phyloP scores from a whole-genome alignment of 2,329 filamentous ascomycete species.

The Alternaria sp. region DNA sequence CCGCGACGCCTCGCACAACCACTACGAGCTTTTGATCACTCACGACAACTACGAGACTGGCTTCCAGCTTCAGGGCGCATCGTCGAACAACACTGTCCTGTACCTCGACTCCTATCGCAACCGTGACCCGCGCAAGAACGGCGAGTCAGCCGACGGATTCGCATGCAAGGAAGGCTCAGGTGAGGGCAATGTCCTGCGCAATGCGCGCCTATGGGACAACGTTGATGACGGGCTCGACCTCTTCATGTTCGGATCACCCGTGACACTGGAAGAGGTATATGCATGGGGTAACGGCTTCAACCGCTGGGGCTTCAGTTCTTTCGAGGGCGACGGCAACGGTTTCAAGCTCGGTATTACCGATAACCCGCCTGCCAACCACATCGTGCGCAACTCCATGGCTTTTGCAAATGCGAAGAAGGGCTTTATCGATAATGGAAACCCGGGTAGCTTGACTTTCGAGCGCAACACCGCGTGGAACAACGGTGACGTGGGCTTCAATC shows the following conservation, averaged over 20 bases:
- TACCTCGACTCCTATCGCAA: slow-evolving; percentile 38
- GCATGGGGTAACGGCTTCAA: slow-evolving; percentile 60
- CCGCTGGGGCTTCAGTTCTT: slow-evolving; percentile 55
- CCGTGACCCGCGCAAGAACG: slow-evolving; percentile 59
- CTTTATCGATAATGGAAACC: slow-evolving; percentile 59
- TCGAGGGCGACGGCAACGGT: slow-evolving; percentile 59
- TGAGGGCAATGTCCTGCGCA: slow-evolving; percentile 57
- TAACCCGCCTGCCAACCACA: slow-evolving; percentile 53
- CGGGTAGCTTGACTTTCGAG: slow-evolving; percentile 52
- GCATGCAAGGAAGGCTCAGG: slow-evolving; percentile 59
- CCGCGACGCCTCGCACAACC: slow-evolving; percentile 48
- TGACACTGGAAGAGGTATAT: slow-evolving; percentile 57
- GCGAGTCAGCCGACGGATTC: slow-evolving; percentile 62
- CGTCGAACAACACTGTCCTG: slow-evolving; percentile 33
- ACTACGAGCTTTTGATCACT: slow-evolving; percentile 49
- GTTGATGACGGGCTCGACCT: slow-evolving; percentile 61
- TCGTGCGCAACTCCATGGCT: slow-evolving; percentile 57
- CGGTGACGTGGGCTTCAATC: slow-evolving; percentile 53
- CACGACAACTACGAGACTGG: slow-evolving; percentile 54
- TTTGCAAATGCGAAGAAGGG: slow-evolving; percentile 58
- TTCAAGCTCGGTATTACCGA: slow-evolving; percentile 58
- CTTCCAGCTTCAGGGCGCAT: slow-evolving; percentile 49
- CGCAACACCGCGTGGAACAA: slow-evolving; percentile 61
- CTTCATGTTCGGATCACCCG: slow-evolving; percentile 54
- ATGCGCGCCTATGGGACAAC: slow-evolving; percentile 61